Conservation (phyloP, 1,284 basidiomycete genomes). For the Fomitopsis schrenkii region DNA sequence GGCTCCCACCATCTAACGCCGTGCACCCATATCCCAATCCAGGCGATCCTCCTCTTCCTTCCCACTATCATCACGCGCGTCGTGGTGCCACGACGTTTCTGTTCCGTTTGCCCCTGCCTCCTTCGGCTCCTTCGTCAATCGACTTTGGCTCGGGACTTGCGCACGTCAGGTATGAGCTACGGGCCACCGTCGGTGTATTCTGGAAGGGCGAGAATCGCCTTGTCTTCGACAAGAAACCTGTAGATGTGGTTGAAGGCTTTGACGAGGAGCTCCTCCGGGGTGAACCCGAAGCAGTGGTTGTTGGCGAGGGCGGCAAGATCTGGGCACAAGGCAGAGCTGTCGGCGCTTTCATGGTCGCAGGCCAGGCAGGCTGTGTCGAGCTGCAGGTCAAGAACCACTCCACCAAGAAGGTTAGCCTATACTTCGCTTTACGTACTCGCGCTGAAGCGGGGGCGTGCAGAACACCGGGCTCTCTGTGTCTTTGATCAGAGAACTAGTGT, state of each 20-base stretch:
- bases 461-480: constrained; percentile 60
- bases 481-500: constrained; percentile 53
- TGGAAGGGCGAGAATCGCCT: constrained; percentile 70
- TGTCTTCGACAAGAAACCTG: constrained; percentile 55
- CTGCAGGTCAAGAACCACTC: constrained; percentile 78
- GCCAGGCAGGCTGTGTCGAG: constrained; percentile 65
- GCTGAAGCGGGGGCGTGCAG: constrained; percentile 31
- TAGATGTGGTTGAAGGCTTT: constrained; percentile 60
- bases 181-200: constrained; percentile 61
- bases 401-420: constrained; percentile 54
- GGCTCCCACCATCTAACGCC: constrained; percentile 76
- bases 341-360: constrained; percentile 59
- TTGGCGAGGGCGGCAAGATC: constrained; percentile 73
- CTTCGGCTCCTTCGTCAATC: constrained; percentile 62
- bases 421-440: constrained; percentile 4
- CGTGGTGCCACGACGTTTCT: constrained; percentile 70
- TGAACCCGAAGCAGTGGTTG: constrained; percentile 53
- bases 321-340: constrained; percentile 67
- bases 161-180: constrained; percentile 62
- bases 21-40: constrained; percentile 54
- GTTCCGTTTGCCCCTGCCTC: constrained; percentile 65
- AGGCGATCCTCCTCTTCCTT: constrained; percentile 54
- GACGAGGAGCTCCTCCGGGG: constrained; percentile 34
- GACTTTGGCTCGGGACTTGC: constrained; percentile 66
- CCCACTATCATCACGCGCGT: constrained; percentile 61